Percentiles rank a stretch among this genome's conserved stretches.
Conservation (phyloP, 805 yeast species). For the Blastobotrys muscicola region DNA sequence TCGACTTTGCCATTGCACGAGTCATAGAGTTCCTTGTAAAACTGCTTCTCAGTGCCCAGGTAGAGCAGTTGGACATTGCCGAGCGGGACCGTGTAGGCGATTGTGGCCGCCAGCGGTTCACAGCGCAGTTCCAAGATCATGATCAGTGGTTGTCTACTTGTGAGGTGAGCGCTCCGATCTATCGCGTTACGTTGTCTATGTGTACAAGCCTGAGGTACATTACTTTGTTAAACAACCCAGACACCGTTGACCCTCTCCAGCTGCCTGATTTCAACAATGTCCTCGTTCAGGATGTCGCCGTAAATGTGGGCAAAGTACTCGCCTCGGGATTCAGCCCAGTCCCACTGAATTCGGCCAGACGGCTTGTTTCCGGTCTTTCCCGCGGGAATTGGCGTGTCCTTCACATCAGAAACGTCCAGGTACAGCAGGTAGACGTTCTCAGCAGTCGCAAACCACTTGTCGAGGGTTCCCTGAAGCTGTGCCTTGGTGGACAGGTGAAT, state of each 20-base stretch:
- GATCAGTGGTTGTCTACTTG: no score
- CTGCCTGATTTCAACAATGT: conserved; percentile 11
- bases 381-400: conserved; percentile 9
- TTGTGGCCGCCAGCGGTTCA: no score
- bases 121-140: no score
- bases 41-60: no score
- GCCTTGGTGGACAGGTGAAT: conserved; percentile 20
- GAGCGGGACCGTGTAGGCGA: no score
- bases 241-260: neutral
- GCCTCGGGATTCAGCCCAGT: conserved; percentile 17
- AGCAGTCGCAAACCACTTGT: conserved; percentile 12
- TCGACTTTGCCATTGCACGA: no score
- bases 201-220: no score
- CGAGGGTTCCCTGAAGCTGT: conserved; percentile 19
- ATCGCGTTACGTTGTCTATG: no score
- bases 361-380: conserved; percentile 20
- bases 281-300: conserved; percentile 19
- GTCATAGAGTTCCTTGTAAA: no score
- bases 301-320: conserved; percentile 20
- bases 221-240: no score
- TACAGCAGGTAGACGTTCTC: conserved; percentile 14
- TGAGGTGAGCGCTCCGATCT: no score
- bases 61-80: no score
- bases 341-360: conserved; percentile 18
- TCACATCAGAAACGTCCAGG: conserved; percentile 16